These are phyloP conservation scores for Dipteronia sinensis DNA, from an alignment of 345 rosid genomes.

Conservation along the genomic window DNA sequence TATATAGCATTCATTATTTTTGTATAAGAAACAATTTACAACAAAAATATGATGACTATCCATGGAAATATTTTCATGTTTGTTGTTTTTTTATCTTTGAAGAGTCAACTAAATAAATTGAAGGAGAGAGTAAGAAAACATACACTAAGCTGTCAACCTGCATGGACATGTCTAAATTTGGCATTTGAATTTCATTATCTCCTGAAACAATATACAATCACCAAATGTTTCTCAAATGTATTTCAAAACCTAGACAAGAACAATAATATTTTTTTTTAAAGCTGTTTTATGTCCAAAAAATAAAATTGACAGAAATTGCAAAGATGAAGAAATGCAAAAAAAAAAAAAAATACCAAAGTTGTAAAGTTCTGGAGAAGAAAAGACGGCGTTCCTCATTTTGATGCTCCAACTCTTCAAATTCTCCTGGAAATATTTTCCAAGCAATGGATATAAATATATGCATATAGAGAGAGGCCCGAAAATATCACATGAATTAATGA, in stretches of 20 bases:
- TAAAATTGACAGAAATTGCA: no score
- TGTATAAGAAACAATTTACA: no score
- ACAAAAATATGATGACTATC: no score
- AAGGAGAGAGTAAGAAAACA: slow-evolving; percentile 13
- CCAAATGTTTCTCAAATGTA: no score
- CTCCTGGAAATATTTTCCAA: neutral
- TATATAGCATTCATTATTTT: no score
- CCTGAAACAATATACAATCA: slow-evolving; percentile 29
- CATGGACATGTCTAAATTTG: slow-evolving; percentile 31
- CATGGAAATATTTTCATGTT: no score
- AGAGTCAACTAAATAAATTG: neutral
- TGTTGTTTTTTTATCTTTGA: no score
- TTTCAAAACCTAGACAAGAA: neutral
- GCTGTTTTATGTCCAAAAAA: no score
- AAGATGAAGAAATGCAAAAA: neutral
- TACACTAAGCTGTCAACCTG: slow-evolving; percentile 43
- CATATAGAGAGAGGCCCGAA: no score
- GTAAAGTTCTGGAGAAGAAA: slow-evolving; percentile 39
- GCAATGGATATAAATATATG: no score
- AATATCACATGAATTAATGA: neutral
- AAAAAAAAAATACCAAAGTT: slow-evolving; percentile 29
- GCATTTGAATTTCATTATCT: slow-evolving; percentile 41
- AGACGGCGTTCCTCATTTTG: slow-evolving; percentile 47
- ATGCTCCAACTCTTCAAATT: neutral
- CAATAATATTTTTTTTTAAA: neutral